These are phyloP conservation scores for Oxalis stricta DNA, from an alignment of 441 rosid genomes.

Conservation along the genomic window DNA sequence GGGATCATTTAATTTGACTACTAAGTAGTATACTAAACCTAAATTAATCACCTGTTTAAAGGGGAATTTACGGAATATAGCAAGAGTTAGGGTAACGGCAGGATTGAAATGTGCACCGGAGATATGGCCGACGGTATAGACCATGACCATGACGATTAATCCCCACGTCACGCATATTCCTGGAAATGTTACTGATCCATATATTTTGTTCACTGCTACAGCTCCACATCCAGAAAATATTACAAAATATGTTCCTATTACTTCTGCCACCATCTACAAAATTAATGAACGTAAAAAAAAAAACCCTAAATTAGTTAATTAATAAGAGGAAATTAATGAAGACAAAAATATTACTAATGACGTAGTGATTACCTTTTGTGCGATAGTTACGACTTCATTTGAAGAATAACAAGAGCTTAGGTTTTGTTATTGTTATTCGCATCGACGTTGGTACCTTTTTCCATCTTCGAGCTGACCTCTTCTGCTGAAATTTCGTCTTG, in stretches of 20 bases:
- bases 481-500: constrained; percentile 11
- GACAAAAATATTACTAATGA: not conserved
- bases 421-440: not conserved
- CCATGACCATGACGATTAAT: constrained; percentile 62
- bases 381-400: constrained; percentile 18
- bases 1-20: not conserved
- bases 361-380: constrained; percentile 20
- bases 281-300: not conserved
- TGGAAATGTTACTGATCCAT: constrained; percentile 60
- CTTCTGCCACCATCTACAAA: constrained; percentile 48
- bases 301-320: not conserved
- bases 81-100: constrained; percentile 48
- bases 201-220: constrained; percentile 56
- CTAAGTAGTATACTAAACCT: not conserved
- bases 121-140: constrained; percentile 53
- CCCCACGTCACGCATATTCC: constrained; percentile 79
- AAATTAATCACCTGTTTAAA: constrained; percentile 28
- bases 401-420: constrained; percentile 18
- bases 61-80: constrained; percentile 35
- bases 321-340: not conserved
- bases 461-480: constrained; percentile 13
- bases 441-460: constrained; percentile 11
- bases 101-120: constrained; percentile 90
- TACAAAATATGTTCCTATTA: constrained; percentile 54
- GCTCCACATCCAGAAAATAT: constrained; percentile 69